Evolutionary conservation across 352 stramenopile species (phyloP), one percentile per base, ranked within the genome.

Genomic region (Thalassiosira exigua): DNA sequence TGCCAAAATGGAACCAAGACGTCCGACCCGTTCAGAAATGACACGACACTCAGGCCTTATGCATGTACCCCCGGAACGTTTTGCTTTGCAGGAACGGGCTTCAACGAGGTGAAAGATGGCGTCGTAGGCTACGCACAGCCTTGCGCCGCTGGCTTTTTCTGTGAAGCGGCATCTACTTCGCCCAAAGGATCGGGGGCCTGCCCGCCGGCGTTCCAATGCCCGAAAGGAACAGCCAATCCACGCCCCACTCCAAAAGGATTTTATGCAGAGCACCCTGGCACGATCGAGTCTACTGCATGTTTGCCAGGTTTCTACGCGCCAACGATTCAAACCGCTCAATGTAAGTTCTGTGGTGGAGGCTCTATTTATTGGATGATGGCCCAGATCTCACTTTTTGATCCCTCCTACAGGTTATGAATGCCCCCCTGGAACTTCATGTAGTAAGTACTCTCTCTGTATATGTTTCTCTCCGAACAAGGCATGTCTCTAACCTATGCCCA

Each of bases 41-140:
- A 99, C 81, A 98, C 96, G 27, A 96, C 96, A 0, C 75, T 98
- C 32, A 85, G 96, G 2, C 96, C 97, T 33, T 98, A 98, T 67
- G 95, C 97, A 22, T 99, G 96, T 77, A 91, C 87, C 56, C 94
- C 96, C 4, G 97, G 97, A 2, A 98, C 95, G 14, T 99, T 98
- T 82, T 99, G 97, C 69, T 84, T 98, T 17, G 93, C 93, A 48
- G 97, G 97, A 7, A 96, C 97, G 11, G 94, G 96, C n/a, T 93
- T 87, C 0, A 94, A 98, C 57, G 88, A 95, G 69, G 90, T 98
- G 1, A 83, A 82, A 3, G 84, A 90, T 24, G 95, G 95, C 32
- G 91, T 98, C 77, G 96, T 96, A 57, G 58, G 82, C 5, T 97
- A 96, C 64, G 92, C 97, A 0, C 97, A 99, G 77, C 96, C 95